These are phyloP conservation scores for Margaritispora aquatica DNA, from an alignment of 495 filamentous ascomycete species.

Conservation along the genomic window DNA sequence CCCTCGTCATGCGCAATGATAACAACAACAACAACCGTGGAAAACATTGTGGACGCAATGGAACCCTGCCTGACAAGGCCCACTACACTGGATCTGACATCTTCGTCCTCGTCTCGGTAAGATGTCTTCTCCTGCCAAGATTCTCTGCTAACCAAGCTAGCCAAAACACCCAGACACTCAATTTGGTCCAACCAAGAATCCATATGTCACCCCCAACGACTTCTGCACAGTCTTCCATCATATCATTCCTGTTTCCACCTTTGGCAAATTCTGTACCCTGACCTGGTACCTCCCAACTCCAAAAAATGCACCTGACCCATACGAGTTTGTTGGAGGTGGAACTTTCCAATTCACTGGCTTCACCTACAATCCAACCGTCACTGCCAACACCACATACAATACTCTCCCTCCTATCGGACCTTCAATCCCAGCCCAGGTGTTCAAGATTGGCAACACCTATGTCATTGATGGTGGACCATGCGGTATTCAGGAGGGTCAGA, in stretches of 20 bases:
- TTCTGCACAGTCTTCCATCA: background rate
- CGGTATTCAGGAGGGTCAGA: background rate
- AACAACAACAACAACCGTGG: background rate
- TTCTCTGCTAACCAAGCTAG: background rate
- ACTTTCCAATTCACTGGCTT: background rate
- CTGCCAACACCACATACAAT: background rate
- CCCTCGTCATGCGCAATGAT: background rate
- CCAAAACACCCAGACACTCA: background rate
- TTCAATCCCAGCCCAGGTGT: background rate
- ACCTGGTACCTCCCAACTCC: background rate
- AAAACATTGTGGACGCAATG: background rate
- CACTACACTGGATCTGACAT: background rate
- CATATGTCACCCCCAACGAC: background rate
- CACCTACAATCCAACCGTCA: background rate
- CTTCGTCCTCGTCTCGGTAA: background rate
- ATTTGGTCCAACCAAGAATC: background rate
- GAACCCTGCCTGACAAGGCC: background rate
- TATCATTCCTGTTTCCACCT: background rate
- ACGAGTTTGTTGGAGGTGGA: background rate
- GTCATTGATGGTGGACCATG: background rate
- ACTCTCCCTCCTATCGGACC: background rate
- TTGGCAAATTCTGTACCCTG: background rate
- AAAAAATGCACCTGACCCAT: background rate
- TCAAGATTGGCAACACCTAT: background rate
- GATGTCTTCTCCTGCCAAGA: background rate